These are phyloP conservation scores for Ophiosphaerella narmari DNA, from an alignment of 2,329 filamentous ascomycete species.

Conservation along the genomic window DNA sequence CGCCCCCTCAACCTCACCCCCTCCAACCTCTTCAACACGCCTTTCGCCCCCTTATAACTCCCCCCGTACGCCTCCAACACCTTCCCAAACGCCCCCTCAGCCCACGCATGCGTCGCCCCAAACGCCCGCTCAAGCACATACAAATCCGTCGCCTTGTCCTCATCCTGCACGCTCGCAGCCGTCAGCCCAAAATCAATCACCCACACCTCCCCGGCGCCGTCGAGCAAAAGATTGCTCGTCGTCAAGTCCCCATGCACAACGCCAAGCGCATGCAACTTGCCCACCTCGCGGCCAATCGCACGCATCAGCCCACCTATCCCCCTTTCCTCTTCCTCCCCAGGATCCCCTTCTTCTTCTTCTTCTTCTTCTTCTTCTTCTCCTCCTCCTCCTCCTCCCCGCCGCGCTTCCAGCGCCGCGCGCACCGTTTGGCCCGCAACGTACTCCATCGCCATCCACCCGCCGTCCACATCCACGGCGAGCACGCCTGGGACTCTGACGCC, in stretches of 20 bases:
- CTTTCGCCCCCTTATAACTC: conserved; percentile 73
- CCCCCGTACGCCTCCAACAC: conserved; percentile 75
- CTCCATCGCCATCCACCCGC: conserved; percentile 60
- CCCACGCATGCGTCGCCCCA: conserved; percentile 88
- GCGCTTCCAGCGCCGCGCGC: conserved; percentile 69
- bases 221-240: conserved; percentile 93
- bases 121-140: conserved; percentile 96
- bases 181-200: conserved; percentile 95
- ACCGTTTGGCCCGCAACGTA: conserved; percentile 67
- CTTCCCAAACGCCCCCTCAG: conserved; percentile 74
- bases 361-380: too few species aligned
- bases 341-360: too few species aligned
- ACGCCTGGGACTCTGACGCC: conserved; percentile 83
- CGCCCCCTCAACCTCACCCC: conserved; percentile 91
- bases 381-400: conserved; percentile 48
- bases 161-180: conserved; percentile 77
- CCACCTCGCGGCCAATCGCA: conserved; percentile 72
- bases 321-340: too few species aligned
- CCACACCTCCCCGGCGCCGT: conserved; percentile 72
- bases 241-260: conserved; percentile 95
- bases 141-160: conserved; percentile 92
- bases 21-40: conserved; percentile 80
- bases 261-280: conserved; percentile 78
- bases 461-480: conserved; percentile 68
- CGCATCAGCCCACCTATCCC: conserved; percentile 61